Evolutionary conservation across 257 asterid genomes (phyloP), one percentile per base, ranked within the genome.

Genomic region (Linaria vulgaris): DNA sequence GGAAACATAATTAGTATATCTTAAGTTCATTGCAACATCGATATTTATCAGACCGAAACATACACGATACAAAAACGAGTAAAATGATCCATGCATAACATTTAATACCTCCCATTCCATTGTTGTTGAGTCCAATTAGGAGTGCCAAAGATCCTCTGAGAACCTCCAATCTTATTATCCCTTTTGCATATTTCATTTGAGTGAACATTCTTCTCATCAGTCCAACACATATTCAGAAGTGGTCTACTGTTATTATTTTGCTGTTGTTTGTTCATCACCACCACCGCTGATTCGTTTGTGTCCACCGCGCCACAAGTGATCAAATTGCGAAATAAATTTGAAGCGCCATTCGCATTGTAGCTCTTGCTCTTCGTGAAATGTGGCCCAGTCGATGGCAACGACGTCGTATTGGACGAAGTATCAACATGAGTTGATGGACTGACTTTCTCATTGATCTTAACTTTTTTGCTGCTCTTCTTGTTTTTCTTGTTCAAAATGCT

Each of bases 271-370:
- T 69, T 74, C 11, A 78, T 54, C 4, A 62, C 48, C 57, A 82
- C 74, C 27, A 82, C 65, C 2, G 84, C 85, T 0, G 88, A 76
- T 14, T 92, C 97, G 34, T 79, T 79, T 0, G 97, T 87, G 3
- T 84, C 89, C 49, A 77, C 83, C 3, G 81, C 76, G 0, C 96
- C 84, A 62, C 98, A 92, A 15, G 66, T 80, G 43, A 92, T 89
- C 69, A 92, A 57, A 43, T 79, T 92, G 1, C 82, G 67, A 23
- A 92, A 76, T 31, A 87, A 62, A n/a, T 63, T 56, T 1, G 90
- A 73, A 11, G 80, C 78, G 0, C 84, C 80, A 49, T 25, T 72
- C 3, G 88, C 66, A 39, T 52, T 17, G 4, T 22, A 47, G 62
- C 76, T 80, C 79, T 72, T 84, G 70, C 79, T 80, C 79, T 77